Conservation (phyloP, 768 basidiomycete species). For the Ramaria sp. region DNA sequence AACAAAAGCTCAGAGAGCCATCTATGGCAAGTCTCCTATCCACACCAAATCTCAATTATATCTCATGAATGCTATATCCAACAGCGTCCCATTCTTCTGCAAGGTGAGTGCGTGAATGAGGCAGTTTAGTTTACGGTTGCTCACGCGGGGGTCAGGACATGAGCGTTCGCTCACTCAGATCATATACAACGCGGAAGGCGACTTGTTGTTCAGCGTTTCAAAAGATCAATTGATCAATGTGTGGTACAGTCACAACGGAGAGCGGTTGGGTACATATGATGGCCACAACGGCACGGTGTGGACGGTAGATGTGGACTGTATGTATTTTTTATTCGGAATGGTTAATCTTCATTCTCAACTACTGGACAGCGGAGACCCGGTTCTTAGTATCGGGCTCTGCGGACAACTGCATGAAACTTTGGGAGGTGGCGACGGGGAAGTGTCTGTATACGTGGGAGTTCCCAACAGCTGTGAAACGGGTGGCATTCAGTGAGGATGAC, state of each 20-base stretch:
- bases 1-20: too few species aligned
- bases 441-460: conserved; percentile 96
- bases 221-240: conserved; percentile 95
- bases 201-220: conserved; percentile 89
- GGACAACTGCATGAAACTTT: conserved; percentile 86
- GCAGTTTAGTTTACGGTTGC: neutral
- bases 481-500: conserved; percentile 82
- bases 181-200: conserved; percentile 95
- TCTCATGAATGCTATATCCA: neutral
- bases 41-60: too few species aligned
- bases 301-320: conserved; percentile 95
- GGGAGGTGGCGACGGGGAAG: conserved; percentile 84
- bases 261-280: conserved; percentile 91
- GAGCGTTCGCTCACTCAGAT: conserved; percentile 96
- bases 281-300: conserved; percentile 95
- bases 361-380: conserved; percentile 56
- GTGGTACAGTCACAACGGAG: conserved; percentile 96
- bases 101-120: conserved; percentile 16
- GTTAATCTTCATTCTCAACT: neutral
- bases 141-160: conserved; percentile 51
- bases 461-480: conserved; percentile 94
- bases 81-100: conserved; percentile 26
- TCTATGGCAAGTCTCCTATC: too few species aligned
- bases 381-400: conserved; percentile 88
- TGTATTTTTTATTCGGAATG: conserved; percentile 22